These are phyloP conservation scores for Carpinus fangiana DNA, from an alignment of 306 rosid genomes.

Conservation along the genomic window DNA sequence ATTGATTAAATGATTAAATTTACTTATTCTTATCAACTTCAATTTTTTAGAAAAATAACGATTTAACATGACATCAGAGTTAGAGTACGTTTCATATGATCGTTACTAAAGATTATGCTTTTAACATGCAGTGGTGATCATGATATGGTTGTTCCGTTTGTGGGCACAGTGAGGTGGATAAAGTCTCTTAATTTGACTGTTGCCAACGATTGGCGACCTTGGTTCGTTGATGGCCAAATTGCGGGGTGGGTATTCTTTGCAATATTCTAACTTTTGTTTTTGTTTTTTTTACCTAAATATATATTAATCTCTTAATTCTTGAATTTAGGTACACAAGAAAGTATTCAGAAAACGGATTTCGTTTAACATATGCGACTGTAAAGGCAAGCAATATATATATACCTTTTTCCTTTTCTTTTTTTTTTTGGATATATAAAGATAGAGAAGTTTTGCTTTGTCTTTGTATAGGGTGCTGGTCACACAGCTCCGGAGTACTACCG, in stretches of 20 bases:
- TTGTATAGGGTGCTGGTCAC: conserved; percentile 21
- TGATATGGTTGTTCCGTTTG: conserved; percentile 27
- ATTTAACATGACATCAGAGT: no score
- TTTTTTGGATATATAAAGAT: no score
- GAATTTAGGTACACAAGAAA: conserved; percentile 14
- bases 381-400: neutral
- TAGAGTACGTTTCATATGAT: no score
- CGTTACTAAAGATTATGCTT: neutral
- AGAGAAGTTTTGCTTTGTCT: neutral
- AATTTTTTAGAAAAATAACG: no score
- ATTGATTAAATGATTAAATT: no score
- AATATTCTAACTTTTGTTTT: neutral
- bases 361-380: conserved; percentile 15
- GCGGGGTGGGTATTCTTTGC: conserved; percentile 27
- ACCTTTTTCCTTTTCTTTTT: no score
- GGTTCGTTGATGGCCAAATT: conserved; percentile 8
- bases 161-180: conserved; percentile 32
- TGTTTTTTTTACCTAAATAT: no score
- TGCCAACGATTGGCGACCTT: conserved; percentile 18
- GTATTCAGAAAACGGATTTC: conserved; percentile 4
- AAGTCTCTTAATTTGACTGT: conserved; percentile 29
- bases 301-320: no score
- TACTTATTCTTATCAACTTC: no score
- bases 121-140: conserved; percentile 30
- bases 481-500: conserved; percentile 22